Base-by-base conservation (phyloP, 768 basidiomycete genomes). In the Phlebiopsis gigantea region DNA sequence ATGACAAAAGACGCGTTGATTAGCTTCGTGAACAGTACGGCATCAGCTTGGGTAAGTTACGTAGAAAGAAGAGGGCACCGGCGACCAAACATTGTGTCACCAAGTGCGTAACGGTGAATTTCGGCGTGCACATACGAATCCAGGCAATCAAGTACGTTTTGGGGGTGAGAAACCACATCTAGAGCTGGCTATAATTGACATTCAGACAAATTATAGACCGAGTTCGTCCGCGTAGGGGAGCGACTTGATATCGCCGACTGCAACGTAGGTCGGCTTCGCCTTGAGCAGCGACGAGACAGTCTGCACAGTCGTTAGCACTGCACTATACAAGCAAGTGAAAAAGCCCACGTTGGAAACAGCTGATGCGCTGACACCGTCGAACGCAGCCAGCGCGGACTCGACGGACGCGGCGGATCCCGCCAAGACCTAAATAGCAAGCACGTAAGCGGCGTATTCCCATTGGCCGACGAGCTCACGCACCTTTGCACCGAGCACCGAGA, bases 191-290 rank as follows among this genome's bases (percentile, higher is more conserved):
- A 45, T 45, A 45, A 19, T 45, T 25, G 24, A 25, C 19, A 45
- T 25, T 12, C 15, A 10, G 14, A 42, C 31, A 46, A 10, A 31
- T 81, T 71, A 92, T 61, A 93, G 80, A 47, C 90, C 90, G 57
- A 93, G 72, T 70, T 92, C 90, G 65, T 93, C 91, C 63, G 84
- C 81, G 68, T 87, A 87, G 14, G 97, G 96, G 47, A 98, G 79
- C 28, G 80, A 66, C 63, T 77, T 73, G 62, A 85, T 73, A 67
- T 96, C 84, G 45, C 95, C 97, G 48, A 98, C 79, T 10, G 85
- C 88, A 41, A 98, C 92, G 62, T 79, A 92, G 24, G 93, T 94
- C 19, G 95, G 90, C 73, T 92, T 90, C 63, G 77, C 71, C 69
- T 84, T 81, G 66, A 90, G 71, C 45, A 96, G 79, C 34, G 80